Evolutionary conservation across 805 yeast genomes (phyloP), one percentile per base, ranked within the genome.

Genomic region (Trichomonascus vanleenenianus): DNA sequence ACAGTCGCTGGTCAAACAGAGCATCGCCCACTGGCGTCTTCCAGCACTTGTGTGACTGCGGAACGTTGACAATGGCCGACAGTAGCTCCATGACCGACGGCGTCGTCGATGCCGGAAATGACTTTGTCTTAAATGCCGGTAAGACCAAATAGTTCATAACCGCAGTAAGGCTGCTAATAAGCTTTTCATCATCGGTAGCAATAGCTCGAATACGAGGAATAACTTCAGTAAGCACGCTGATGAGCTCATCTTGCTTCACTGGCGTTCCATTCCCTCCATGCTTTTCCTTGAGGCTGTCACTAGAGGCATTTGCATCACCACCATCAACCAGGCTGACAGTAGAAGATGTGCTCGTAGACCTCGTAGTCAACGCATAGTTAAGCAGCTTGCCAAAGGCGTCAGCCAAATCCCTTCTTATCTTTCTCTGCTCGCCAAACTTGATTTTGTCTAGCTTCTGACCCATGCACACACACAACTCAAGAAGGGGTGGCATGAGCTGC

Each of bases 141-240:
- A 71, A 55, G 3, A 82, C 56, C 4, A 78, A 63, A 36, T 75
- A 74, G n/a, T 71, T 65, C 7, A 83, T 63, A 2, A 88, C 70
- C 1, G 74, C 64, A 1, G 76, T 68, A 0, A 85, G 54, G 3
- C 74, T 67, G 2, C 71, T 57, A 2, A 68, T 64, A 14, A 75
- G 74, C 51, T 76, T 81, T 52, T 89, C 97, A 2, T 66, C 59
- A 42, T 85, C 95, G 25, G 66, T 67, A 2, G 78, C 50, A 30
- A 78, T 65, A 2, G 53, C 55, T 5, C 67, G 67, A 30, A 81
- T 57, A 27, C 61, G 58, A 2, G 72, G 70, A 11, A 73, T 55
- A 8, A 75, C 61, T 11, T 54, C 62, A 3, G 65, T 53, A 22
- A 82, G 58, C 0, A 75, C 63, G 12, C 58, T 61, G 40, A 74